Evolutionary conservation across 805 yeast genomes (phyloP), one percentile per base, ranked within the genome.

Genomic region (Candida dendrica): DNA sequence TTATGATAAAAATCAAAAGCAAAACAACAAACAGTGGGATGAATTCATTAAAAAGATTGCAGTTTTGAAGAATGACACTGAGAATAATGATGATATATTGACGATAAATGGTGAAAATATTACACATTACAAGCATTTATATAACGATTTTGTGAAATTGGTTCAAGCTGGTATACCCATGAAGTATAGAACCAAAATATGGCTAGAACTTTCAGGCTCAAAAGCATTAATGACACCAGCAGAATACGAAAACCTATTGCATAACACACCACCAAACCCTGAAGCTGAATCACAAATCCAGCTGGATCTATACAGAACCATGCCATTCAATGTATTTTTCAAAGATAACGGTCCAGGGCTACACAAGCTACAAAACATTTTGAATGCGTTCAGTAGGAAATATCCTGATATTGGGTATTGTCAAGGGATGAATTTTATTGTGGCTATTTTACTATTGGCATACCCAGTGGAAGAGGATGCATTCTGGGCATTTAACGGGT

Each of bases 351-450:
- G 82, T 0, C 79, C 81, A 1, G 79, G 77, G n/a, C 67, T 69
- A 32, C 59, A 55, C 32, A 72, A 69, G 42, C 52, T 77, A 26
- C 61, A 72, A 34, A 59, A 73, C 14, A 68, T 77, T 6, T 56
- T 77, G 38, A 65, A 69, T 32, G 80, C 81, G 1, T 75, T 71
- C 47, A 67, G 70, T 16, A 61, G 68, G 6, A 65, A 73, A 45
- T 66, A 68, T 44, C 71, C 75, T 0, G 61, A 61, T 0, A 61
- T 75, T 35, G 82, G 83, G 1, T 77, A 77, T 52, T 71, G 77
- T 40, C 83, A 77, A 49, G 83, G 83, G 1, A 70, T 77, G 83
- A 77, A 77, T 51, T 69, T 75, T 48, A 71, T 77, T n/a, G 72
- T 70, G 10, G 83, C 78, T 0, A 72, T 71, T 37, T 46, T 77